Percentiles rank a stretch among this genome's conserved stretches.
phyloP scores from a whole-genome alignment of 164 flowering plant genomes.

The Vitis amurensis region DNA sequence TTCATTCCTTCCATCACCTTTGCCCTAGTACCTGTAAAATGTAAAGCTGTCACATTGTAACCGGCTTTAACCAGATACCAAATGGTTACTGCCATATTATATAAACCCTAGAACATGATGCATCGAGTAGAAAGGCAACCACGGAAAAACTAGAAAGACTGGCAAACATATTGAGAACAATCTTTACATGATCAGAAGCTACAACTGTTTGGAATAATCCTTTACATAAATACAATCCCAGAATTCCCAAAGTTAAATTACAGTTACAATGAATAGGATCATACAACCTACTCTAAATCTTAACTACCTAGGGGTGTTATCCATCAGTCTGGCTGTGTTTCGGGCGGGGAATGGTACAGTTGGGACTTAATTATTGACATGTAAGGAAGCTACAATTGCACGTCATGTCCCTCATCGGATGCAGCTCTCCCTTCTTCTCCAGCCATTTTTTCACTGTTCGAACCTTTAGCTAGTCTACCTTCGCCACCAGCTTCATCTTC shows the following conservation, averaged over 20 bases:
- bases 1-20: neutral
- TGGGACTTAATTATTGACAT: no score
- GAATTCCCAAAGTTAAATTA: neutral
- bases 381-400: neutral
- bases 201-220: neutral
- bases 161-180: neutral
- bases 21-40: neutral
- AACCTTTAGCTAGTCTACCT: conserved; percentile 14
- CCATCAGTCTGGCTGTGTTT: no score
- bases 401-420: conserved; percentile 6
- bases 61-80: neutral
- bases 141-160: no score
- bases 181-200: conserved; percentile 4
- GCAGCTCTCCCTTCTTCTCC: conserved; percentile 20
- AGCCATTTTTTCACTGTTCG: conserved; percentile 13
- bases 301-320: no score
- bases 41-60: neutral
- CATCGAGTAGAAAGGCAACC: no score
- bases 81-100: no score
- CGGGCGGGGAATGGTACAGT: no score
- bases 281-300: no score
- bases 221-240: neutral
- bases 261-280: neutral
- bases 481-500: conserved; percentile 17
- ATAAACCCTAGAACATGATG: neutral